phyloP scores from a whole-genome alignment of 345 rosid species.

The Lepidium didymum region DNA sequence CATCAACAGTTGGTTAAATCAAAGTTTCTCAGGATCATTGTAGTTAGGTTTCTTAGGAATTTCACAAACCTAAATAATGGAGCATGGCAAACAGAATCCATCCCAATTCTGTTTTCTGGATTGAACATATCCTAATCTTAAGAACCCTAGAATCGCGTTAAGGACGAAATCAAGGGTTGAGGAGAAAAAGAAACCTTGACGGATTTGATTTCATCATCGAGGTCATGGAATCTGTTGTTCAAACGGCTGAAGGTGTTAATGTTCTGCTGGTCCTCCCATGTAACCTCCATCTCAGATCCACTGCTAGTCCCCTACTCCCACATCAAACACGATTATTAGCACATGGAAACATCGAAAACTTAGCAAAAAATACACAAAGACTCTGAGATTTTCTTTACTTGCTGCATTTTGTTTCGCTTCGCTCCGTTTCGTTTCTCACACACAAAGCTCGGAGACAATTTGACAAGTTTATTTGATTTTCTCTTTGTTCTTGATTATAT shows the following conservation, averaged over 20 bases:
- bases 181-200: constrained; percentile 48
- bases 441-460: not conserved
- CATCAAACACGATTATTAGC: not conserved
- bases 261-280: constrained; percentile 98
- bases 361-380: no score
- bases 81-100: not conserved
- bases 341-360: not conserved
- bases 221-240: constrained; percentile 83
- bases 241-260: constrained; percentile 78
- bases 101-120: not conserved
- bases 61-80: not conserved
- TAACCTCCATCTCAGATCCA: constrained; percentile 81
- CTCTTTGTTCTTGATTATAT: not conserved
- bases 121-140: not conserved
- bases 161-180: not conserved
- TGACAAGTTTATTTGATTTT: not conserved
- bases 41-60: not conserved
- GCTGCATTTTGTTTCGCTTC: not conserved
- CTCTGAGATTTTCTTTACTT: not conserved
- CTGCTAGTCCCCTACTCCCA: constrained; percentile 42
- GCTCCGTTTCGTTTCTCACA: not conserved
- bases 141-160: constrained; percentile 12
- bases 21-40: not conserved
- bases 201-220: constrained; percentile 69
- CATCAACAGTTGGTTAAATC: not conserved